Percentiles rank a stretch among this genome's conserved stretches.
These are phyloP conservation scores for Alternaria ethzedia DNA, from an alignment of 2,329 filamentous ascomycete genomes.

Conservation along the genomic window DNA sequence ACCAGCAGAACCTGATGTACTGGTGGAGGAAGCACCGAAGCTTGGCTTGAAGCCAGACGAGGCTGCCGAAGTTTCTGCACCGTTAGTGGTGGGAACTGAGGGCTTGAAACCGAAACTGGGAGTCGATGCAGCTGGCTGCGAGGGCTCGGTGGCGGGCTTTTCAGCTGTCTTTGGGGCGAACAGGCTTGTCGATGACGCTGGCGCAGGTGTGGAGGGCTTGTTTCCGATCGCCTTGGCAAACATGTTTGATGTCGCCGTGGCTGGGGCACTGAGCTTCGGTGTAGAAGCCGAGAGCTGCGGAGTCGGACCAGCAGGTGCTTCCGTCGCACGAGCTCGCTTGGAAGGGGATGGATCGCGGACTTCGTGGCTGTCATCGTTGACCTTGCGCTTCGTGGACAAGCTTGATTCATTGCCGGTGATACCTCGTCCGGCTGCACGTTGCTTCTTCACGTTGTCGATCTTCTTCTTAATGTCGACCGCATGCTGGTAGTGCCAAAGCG, in stretches of 20 bases:
- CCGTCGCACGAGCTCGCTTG: slow-evolving; percentile 33
- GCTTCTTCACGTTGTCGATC: slow-evolving; percentile 38
- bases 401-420: slow-evolving; percentile 41
- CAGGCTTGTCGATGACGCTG: slow-evolving; percentile 18
- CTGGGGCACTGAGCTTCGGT: slow-evolving; percentile 22
- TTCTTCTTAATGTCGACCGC: slow-evolving; percentile 36
- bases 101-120: slow-evolving; percentile 25
- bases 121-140: slow-evolving; percentile 13
- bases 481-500: slow-evolving; percentile 39
- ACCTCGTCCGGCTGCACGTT: slow-evolving; percentile 35
- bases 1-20: not conserved
- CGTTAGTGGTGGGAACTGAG: slow-evolving; percentile 14
- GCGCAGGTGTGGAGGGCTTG: slow-evolving; percentile 20
- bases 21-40: slow-evolving; percentile 15
- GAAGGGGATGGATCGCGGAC: slow-evolving; percentile 24
- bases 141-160: slow-evolving; percentile 7
- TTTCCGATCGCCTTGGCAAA: slow-evolving; percentile 32
- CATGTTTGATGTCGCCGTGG: slow-evolving; percentile 30
- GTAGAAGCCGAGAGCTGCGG: slow-evolving; percentile 24
- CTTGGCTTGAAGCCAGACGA: slow-evolving; percentile 15
- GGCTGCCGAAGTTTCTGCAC: slow-evolving; percentile 2
- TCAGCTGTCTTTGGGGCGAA: slow-evolving; percentile 16
- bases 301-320: slow-evolving; percentile 26
- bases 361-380: slow-evolving; percentile 21
- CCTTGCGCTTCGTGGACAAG: slow-evolving; percentile 44